These are phyloP conservation scores for Colletotrichum sublineola DNA, from an alignment of 2,329 filamentous ascomycete species.

Conservation along the genomic window DNA sequence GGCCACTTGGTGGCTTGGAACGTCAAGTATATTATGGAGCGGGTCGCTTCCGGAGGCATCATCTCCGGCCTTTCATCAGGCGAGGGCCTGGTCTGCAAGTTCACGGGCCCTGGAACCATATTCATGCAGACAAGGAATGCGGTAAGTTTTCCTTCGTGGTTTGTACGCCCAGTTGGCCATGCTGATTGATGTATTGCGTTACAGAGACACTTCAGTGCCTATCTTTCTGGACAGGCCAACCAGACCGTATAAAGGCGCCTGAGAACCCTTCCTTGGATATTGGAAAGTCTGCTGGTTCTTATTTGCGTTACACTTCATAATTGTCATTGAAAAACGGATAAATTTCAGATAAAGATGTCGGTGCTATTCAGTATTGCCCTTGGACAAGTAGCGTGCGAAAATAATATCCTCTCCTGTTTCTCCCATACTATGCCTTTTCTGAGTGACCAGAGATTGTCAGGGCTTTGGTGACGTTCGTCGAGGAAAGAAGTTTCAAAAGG, in stretches of 20 bases:
- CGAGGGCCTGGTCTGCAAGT: conserved; percentile 95
- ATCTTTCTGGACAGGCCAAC: conserved; percentile 62
- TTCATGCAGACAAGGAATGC: conserved; percentile 95
- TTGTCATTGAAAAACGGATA: not conserved
- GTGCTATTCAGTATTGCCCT: not conserved
- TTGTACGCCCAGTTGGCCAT: not conserved
- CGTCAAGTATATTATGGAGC: conserved; percentile 91
- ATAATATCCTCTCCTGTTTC: conserved; percentile 14
- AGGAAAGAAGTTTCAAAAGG: not conserved
- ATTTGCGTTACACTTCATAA: not conserved
- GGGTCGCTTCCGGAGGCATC: conserved; percentile 90
- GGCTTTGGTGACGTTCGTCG: not conserved
- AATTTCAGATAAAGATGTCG: not conserved
- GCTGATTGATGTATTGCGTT: not conserved
- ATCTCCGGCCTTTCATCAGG: conserved; percentile 86
- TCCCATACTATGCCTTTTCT: not conserved
- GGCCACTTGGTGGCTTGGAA: conserved; percentile 98
- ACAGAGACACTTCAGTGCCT: conserved; percentile 66
- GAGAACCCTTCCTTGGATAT: too few relatives aligned
- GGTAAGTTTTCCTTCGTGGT: conserved; percentile 56
- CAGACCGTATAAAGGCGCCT: conserved; percentile 46
- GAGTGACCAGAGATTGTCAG: not conserved
- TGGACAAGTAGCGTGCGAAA: conserved; percentile 5
- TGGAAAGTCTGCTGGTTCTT: not conserved
- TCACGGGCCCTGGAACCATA: conserved; percentile 89